These are phyloP conservation scores for Gastrodia elata DNA, from an alignment of 106 monocot genomes.

Conservation along the genomic window DNA sequence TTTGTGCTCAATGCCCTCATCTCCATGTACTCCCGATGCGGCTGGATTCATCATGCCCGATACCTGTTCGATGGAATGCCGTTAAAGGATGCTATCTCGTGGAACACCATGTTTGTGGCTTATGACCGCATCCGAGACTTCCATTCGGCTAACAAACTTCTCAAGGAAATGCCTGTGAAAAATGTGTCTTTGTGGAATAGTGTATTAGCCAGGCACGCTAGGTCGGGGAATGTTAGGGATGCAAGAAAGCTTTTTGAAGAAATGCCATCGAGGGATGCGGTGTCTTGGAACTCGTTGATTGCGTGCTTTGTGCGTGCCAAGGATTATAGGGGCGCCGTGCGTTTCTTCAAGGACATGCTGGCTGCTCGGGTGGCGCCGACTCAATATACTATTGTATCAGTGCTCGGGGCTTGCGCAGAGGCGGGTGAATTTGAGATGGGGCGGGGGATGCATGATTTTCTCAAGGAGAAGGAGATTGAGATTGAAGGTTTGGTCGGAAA, in stretches of 20 bases:
- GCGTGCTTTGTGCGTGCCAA: slow-evolving; percentile 26
- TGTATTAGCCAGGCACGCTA: slow-evolving; percentile 25
- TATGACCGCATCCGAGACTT: slow-evolving; percentile 25
- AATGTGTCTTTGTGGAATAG: slow-evolving; percentile 45
- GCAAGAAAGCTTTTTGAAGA: slow-evolving; percentile 43
- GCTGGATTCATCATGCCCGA: slow-evolving; percentile 18
- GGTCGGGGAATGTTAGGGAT: slow-evolving; percentile 25
- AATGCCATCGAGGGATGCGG: slow-evolving; percentile 43
- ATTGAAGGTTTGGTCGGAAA: slow-evolving; percentile 60
- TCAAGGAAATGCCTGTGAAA: slow-evolving; percentile 38
- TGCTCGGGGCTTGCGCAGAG: slow-evolving; percentile 61
- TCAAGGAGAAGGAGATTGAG: slow-evolving; percentile 23
- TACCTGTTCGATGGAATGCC: slow-evolving; percentile 51
- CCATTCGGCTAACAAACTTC: slow-evolving; percentile 17
- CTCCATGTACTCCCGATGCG: slow-evolving; percentile 33
- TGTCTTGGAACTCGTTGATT: slow-evolving; percentile 64
- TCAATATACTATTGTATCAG: slow-evolving; percentile 46
- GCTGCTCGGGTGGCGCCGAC: slow-evolving; percentile 28
- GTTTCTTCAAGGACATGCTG: slow-evolving; percentile 44
- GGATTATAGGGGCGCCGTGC: slow-evolving; percentile 27
- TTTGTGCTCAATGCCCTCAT: slow-evolving; percentile 50
- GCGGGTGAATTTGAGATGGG: slow-evolving; percentile 33
- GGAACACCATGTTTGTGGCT: slow-evolving; percentile 48
- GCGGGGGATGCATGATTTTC: slow-evolving; percentile 25
- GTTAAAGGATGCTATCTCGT: slow-evolving; percentile 34